Evolutionary conservation across 768 basidiomycete species (phyloP).

Genomic region (Collybia sp.): DNA sequence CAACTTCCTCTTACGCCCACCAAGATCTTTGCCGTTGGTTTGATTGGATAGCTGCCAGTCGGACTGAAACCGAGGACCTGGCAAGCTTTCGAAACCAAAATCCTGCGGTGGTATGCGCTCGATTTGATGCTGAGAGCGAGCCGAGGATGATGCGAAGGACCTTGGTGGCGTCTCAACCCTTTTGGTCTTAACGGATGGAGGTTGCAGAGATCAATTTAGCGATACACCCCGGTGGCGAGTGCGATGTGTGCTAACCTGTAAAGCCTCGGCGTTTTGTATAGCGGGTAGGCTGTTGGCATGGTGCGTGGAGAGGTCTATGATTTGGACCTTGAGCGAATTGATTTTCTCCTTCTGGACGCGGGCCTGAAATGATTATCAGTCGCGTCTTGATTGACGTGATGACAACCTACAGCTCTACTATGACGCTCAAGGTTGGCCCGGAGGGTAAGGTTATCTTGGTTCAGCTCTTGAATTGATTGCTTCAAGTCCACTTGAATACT

Average conservation of each 20-base stretch:
- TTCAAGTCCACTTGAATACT: slow-evolving; percentile 10
- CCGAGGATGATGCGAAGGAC: not conserved
- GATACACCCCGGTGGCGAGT: slow-evolving; percentile 6
- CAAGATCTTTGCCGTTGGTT: not conserved
- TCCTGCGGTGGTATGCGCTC: too few relatives aligned
- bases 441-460: slow-evolving; percentile 22
- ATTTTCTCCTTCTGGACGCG: slow-evolving; percentile 7
- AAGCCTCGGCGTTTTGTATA: slow-evolving; percentile 1
- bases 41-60: slow-evolving; percentile 24
- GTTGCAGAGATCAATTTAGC: too few relatives aligned
- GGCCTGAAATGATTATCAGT: slow-evolving; percentile 2
- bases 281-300: not conserved
- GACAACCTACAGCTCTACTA: slow-evolving; percentile 17
- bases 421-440: slow-evolving; percentile 25
- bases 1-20: slow-evolving; percentile 7
- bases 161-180: not conserved
- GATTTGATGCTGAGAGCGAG: not conserved
- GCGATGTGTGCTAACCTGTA: slow-evolving; percentile 14
- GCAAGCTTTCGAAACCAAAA: slow-evolving; percentile 31
- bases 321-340: slow-evolving; percentile 6
- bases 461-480: slow-evolving; percentile 16
- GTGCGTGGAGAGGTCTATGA: slow-evolving; percentile 2
- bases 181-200: too few relatives aligned
- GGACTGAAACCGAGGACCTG: slow-evolving; percentile 31
- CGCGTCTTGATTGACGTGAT: too few relatives aligned